A percentile compares a stretch with the other conserved stretches of the same genome.
Conservation (phyloP, 768 basidiomycete genomes). For the Tylopilus sp. region DNA sequence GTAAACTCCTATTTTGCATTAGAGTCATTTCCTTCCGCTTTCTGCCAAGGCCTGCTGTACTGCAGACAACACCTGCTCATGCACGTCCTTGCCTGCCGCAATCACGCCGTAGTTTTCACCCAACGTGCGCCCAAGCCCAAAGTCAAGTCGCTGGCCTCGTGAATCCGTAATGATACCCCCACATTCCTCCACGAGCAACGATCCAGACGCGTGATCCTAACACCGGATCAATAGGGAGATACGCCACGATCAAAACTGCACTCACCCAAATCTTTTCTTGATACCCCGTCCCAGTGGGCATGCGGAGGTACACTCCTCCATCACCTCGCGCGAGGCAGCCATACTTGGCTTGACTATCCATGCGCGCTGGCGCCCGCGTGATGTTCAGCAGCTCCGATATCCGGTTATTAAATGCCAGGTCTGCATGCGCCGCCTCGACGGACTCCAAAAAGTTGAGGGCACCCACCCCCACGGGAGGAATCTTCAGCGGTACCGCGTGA, state of each 20-base stretch:
- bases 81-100: constrained; percentile 71
- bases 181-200: constrained; percentile 81
- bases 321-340: constrained; percentile 82
- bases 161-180: constrained; percentile 89
- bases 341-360: constrained; percentile 98
- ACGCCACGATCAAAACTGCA: background rate
- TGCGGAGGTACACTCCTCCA: constrained; percentile 76
- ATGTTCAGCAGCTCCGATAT: constrained; percentile 69
- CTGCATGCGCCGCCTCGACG: constrained; percentile 87
- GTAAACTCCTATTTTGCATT: background rate
- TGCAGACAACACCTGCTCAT: constrained; percentile 66
- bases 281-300: constrained; percentile 78
- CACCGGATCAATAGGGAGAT: background rate
- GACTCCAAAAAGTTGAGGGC: constrained; percentile 80
- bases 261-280: constrained; percentile 94
- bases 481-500: constrained; percentile 47
- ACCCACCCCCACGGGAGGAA: constrained; percentile 40
- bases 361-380: constrained; percentile 62
- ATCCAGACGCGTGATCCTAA: constrained; percentile 91
- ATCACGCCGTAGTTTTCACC: constrained; percentile 87
- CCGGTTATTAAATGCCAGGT: constrained; percentile 78
- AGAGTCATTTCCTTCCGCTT: background rate
- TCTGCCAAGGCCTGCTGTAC: constrained; percentile 55
- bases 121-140: constrained; percentile 82
- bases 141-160: constrained; percentile 73